phyloP scores from a whole-genome alignment of 2,329 filamentous ascomycete species.

The Alternaria sp. region DNA sequence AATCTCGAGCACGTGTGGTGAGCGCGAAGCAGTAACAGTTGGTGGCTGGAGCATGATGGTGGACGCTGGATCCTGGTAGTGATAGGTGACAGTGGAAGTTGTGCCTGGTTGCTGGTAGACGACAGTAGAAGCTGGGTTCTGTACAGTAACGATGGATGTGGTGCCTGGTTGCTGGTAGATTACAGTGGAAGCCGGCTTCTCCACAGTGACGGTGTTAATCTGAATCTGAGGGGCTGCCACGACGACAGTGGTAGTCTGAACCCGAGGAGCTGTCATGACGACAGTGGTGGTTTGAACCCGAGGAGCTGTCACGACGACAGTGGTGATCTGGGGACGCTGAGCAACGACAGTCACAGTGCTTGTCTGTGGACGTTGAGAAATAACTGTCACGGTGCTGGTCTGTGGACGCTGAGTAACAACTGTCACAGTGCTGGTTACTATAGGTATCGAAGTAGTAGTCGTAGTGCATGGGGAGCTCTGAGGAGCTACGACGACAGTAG shows the following conservation, averaged over 20 bases:
- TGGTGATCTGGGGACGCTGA: not conserved
- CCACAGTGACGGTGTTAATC: not conserved
- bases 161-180: not conserved
- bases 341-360: not conserved
- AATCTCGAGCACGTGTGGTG: not conserved
- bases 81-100: not conserved
- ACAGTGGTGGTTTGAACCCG: not conserved
- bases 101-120: not conserved
- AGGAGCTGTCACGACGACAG: not conserved
- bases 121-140: not conserved
- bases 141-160: not conserved
- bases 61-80: not conserved
- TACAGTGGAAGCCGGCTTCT: not conserved
- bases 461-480: not conserved
- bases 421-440: not conserved
- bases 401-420: not conserved
- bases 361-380: not conserved
- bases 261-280: not conserved
- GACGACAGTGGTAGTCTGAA: not conserved
- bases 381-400: not conserved
- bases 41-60: not conserved
- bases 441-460: not conserved
- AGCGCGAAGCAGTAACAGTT: not conserved
- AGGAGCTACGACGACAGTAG: not conserved
- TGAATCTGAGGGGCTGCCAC: not conserved